Evolutionary conservation across 1,139 yeast genomes (phyloP).

Genomic region (Nakaseomyces delphensis): DNA sequence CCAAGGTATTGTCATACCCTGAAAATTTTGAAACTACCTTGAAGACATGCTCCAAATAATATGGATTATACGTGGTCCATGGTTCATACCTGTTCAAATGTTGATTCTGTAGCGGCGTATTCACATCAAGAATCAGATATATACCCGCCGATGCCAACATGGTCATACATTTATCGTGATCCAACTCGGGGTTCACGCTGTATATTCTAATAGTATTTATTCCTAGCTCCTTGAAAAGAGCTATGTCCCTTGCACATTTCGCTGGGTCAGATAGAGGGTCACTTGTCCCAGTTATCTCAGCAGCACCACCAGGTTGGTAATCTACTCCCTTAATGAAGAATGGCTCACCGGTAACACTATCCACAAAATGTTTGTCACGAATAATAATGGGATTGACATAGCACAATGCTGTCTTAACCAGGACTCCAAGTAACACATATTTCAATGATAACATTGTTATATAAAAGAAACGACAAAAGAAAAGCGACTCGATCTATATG

Average conservation of each 20-base stretch:
- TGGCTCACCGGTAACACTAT: constrained; percentile 67
- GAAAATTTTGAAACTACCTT: constrained; percentile 77
- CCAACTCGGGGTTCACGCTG: constrained; percentile 69
- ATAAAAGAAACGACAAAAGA: too few relatives aligned
- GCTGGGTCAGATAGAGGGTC: constrained; percentile 66
- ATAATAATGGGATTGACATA: constrained; percentile 51
- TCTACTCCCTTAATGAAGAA: constrained; percentile 76
- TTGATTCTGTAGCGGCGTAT: constrained; percentile 70
- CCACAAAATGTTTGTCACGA: constrained; percentile 63
- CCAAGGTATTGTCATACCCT: constrained; percentile 78
- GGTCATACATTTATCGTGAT: constrained; percentile 90
- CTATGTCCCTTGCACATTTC: constrained; percentile 52
- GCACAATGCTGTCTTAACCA: not conserved
- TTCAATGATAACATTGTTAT: not conserved
- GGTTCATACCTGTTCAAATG: constrained; percentile 85
- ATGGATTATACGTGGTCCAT: constrained; percentile 65
- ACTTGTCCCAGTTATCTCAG: constrained; percentile 42
- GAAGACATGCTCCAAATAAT: constrained; percentile 67
- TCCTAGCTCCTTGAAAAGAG: constrained; percentile 42
- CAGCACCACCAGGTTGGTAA: constrained; percentile 86
- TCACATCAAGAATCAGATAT: constrained; percentile 81
- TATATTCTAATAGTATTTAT: constrained; percentile 69
- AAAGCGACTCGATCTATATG: too few relatives aligned
- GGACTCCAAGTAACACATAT: not conserved
- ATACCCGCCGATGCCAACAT: constrained; percentile 87